Conservation (phyloP, 2,329 filamentous ascomycete species). For the Penicillium sp. region DNA sequence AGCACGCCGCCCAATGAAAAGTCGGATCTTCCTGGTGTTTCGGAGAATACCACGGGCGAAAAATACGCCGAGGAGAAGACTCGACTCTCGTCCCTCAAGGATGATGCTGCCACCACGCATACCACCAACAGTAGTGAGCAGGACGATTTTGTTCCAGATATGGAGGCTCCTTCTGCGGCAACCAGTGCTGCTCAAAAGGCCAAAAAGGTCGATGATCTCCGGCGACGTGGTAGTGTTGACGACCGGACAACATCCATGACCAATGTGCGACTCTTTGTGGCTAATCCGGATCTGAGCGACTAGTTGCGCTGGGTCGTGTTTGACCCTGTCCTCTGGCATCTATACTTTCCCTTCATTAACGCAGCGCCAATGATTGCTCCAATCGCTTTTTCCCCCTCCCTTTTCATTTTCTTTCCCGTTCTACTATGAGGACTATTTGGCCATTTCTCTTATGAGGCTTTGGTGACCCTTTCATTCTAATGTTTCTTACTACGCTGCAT, state of each 20-base stretch:
- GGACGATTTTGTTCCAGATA: constrained; percentile 48
- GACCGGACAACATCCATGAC: constrained; percentile 45
- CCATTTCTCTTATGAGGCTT: constrained; percentile 11
- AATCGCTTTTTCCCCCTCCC: neutral
- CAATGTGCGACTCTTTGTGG: constrained; percentile 42
- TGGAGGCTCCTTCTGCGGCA: constrained; percentile 42
- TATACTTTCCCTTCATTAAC: neutral
- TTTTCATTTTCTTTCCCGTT: neutral
- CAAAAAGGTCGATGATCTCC: constrained; percentile 40
- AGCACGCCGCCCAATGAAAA: constrained; percentile 48
- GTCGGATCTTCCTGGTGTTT: constrained; percentile 38
- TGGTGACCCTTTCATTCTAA: constrained; percentile 5
- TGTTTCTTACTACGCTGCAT: constrained; percentile 13
- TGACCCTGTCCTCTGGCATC: no score
- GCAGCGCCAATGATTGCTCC: neutral
- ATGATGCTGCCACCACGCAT: constrained; percentile 27
- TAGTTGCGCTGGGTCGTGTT: constrained; percentile 9
- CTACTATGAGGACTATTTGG: constrained; percentile 8
- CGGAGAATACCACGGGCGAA: constrained; percentile 33
- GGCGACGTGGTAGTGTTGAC: constrained; percentile 44
- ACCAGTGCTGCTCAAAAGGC: constrained; percentile 35
- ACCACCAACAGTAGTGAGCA: constrained; percentile 32
- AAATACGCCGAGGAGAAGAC: constrained; percentile 25
- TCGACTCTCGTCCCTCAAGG: constrained; percentile 20
- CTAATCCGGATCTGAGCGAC: constrained; percentile 44